phyloP scores from a whole-genome alignment of 805 yeast species.

The Nakazawaea wickerhamii region DNA sequence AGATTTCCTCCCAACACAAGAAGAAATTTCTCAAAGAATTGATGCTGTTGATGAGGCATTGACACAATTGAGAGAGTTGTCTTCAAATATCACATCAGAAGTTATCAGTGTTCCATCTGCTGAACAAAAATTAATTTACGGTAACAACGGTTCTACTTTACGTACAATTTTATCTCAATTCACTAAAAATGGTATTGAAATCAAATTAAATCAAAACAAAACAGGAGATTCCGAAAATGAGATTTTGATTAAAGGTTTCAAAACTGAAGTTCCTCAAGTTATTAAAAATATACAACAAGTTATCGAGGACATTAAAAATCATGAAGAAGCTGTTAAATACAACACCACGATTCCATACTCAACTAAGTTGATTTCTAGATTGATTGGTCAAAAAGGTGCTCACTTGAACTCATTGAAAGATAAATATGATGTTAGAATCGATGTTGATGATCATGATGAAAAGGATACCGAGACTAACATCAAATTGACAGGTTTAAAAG shows the following conservation, averaged over 20 bases:
- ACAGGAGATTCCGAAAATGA: constrained; percentile 39
- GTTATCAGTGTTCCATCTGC: constrained; percentile 45
- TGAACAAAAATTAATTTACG: constrained; percentile 55
- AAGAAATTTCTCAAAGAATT: constrained; percentile 53
- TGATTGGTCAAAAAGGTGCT: constrained; percentile 88
- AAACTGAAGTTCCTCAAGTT: constrained; percentile 52
- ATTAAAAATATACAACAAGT: constrained; percentile 46
- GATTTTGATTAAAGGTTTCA: constrained; percentile 65
- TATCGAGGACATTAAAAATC: constrained; percentile 40
- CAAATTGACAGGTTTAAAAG: constrained; percentile 68
- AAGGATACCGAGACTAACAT: constrained; percentile 42
- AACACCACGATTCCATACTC: constrained; percentile 56
- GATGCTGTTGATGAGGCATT: constrained; percentile 49
- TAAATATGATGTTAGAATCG: constrained; percentile 71
- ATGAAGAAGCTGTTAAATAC: constrained; percentile 34
- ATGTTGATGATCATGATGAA: constrained; percentile 50
- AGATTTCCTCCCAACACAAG: constrained; percentile 68
- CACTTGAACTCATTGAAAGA: constrained; percentile 63
- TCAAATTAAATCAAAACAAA: constrained; percentile 45
- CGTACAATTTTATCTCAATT: constrained; percentile 26
- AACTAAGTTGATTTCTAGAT: constrained; percentile 58
- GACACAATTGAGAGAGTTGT: constrained; percentile 52
- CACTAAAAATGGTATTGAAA: constrained; percentile 29
- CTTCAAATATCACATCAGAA: constrained; percentile 44
- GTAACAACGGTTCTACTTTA: constrained; percentile 58